Base-by-base conservation (phyloP, 805 yeast genomes). In the Danielia oregonensis region DNA sequence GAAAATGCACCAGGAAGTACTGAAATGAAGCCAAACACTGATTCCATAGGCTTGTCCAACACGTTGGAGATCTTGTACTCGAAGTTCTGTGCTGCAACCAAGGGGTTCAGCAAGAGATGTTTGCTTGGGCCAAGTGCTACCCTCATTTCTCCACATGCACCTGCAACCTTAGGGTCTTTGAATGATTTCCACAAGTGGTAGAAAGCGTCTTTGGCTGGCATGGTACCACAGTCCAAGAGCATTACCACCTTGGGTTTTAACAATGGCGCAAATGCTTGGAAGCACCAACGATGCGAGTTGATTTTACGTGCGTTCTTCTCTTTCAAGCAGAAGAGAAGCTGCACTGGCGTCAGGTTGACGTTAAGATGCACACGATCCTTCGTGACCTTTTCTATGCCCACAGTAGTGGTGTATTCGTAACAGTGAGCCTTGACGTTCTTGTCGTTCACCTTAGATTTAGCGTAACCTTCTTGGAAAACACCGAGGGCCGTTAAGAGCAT, bases 1-100 rank as follows among this genome's bases (percentile, higher is more conserved):
- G 95, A 85, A 51, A 93, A 89, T 0, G 97, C 97, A 51, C 97
- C 97, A 0, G 97, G 97, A 35, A 93, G 70, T 38, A 93, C 97
- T 0, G 95, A 76, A 47, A 91, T 89, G 55, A 87, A 91, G 0
- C 98, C 98, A 63, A 93, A 91, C 2, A 82, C 85, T 4, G 94
- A 82, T 58, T 91, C 98, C 72, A 88, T 83, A 0, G 98, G 97
- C 59, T 93, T 91, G 65, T 93, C 97, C 40, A 91, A 68, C 42
- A 91, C 86, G 57, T 91, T 93, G 4, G 96, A 87, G 68, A 88
- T 89, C 60, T 93, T 93, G 59, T 93, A 93, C 57, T 91, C 98
- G 59, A 93, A 91, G 60, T 91, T 91, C 59, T 93, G 97, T 0
- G 97, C 94, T 3, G 97, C 96, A 7, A 91, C 91, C 36, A 91